phyloP scores from a whole-genome alignment of 768 basidiomycete genomes.

The Suillus brevipes region DNA sequence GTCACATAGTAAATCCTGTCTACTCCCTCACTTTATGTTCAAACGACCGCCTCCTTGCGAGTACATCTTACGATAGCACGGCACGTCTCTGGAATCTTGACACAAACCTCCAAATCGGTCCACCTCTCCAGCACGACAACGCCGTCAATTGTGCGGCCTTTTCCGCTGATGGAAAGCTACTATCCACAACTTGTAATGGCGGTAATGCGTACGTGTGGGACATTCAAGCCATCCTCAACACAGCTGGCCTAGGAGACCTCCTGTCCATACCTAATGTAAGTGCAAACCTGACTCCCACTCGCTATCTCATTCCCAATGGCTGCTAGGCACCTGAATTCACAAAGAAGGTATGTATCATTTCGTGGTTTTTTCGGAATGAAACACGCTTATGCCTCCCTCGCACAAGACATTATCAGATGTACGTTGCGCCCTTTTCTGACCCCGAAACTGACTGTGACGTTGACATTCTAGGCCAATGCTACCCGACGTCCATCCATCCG shows the following conservation, averaged over 20 bases:
- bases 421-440: too few relatives aligned
- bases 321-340: too few relatives aligned
- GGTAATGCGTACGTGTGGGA: neutral
- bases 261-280: neutral
- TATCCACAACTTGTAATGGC: neutral
- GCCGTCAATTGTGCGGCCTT: rapidly evolving
- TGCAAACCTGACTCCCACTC: neutral
- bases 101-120: neutral
- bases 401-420: too few relatives aligned
- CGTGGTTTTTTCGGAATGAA: too few relatives aligned
- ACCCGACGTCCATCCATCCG: neutral
- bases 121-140: neutral
- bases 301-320: too few relatives aligned
- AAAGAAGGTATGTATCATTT: too few relatives aligned
- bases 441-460: neutral
- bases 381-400: too few relatives aligned
- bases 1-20: too few relatives aligned
- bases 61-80: neutral
- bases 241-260: neutral
- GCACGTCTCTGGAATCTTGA: neutral
- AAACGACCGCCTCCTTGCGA: neutral
- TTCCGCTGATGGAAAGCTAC: neutral
- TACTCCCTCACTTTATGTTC: neutral
- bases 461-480: neutral
- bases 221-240: neutral